These are phyloP conservation scores for Trichoderma arundinaceum DNA, from an alignment of 2,329 filamentous ascomycete genomes.

Conservation along the genomic window DNA sequence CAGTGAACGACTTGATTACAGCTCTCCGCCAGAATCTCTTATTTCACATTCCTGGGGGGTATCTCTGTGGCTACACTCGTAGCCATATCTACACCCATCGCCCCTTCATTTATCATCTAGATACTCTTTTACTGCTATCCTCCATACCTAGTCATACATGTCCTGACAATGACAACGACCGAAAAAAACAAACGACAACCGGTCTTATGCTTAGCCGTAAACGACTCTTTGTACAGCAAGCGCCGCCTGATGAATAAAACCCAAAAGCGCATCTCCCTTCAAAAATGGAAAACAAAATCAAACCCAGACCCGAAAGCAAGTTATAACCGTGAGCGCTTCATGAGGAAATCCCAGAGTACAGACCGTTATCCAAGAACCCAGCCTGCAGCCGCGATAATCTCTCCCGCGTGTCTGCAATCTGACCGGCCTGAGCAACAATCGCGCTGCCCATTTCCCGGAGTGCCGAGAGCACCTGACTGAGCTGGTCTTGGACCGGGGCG, in stretches of 20 bases:
- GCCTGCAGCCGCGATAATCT: constrained; percentile 50
- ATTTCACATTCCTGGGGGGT: constrained; percentile 19
- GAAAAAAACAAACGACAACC: neutral
- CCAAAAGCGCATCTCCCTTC: constrained; percentile 8
- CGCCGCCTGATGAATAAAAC: constrained; percentile 23
- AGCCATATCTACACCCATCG: constrained; percentile 6
- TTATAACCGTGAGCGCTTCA: constrained; percentile 32
- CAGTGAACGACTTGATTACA: constrained; percentile 3
- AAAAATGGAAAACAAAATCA: neutral
- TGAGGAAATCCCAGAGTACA: constrained; percentile 45
- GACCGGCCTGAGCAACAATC: constrained; percentile 50
- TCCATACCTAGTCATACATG: constrained; percentile 40
- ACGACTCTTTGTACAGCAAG: constrained; percentile 15
- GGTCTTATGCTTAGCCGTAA: constrained; percentile 18
- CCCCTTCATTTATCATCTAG: constrained; percentile 11
- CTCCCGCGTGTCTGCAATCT: constrained; percentile 52
- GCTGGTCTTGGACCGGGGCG: constrained; percentile 46
- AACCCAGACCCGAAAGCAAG: neutral
- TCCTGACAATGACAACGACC: constrained; percentile 33
- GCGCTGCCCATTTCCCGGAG: constrained; percentile 49
- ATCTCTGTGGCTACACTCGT: constrained; percentile 16
- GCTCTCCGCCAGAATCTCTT: neutral
- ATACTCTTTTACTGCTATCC: constrained; percentile 21
- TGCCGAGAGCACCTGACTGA: constrained; percentile 47
- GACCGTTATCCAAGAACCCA: constrained; percentile 48